phyloP scores from a whole-genome alignment of 495 filamentous ascomycete genomes.

The Aspergillus biplanus region DNA sequence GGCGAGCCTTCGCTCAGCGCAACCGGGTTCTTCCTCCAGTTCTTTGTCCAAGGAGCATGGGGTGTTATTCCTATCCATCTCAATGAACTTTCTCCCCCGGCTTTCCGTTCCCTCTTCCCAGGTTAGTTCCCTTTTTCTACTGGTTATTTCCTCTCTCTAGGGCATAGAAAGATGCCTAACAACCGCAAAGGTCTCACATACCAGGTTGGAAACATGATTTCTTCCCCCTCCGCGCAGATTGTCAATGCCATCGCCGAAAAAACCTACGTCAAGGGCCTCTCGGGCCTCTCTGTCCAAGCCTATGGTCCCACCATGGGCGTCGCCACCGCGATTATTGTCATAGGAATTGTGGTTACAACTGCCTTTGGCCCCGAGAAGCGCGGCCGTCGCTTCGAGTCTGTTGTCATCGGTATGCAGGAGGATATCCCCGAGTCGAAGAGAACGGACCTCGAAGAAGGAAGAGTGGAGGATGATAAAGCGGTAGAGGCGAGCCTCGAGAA shows the following conservation, averaged over 20 bases:
- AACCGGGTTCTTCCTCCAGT: conserved; percentile 75
- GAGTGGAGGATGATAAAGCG: no score
- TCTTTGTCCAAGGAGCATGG: conserved; percentile 79
- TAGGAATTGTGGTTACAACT: conserved; percentile 64
- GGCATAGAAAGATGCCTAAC: conserved; percentile 5
- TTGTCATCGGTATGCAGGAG: conserved; percentile 58
- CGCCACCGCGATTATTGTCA: conserved; percentile 68
- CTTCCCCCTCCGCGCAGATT: conserved; percentile 72
- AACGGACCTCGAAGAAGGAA: conserved; percentile 27
- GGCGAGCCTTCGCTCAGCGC: conserved; percentile 61
- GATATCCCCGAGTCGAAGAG: conserved; percentile 15
- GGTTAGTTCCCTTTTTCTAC: conserved; percentile 21
- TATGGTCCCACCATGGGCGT: conserved; percentile 73
- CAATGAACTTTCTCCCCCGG: conserved; percentile 74
- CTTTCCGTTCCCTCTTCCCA: conserved; percentile 65
- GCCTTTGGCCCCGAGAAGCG: conserved; percentile 62
- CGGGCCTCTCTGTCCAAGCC: conserved; percentile 58
- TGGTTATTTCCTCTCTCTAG: neutral
- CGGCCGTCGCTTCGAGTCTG: conserved; percentile 67
- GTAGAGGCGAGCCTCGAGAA: neutral
- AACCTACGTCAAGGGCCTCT: conserved; percentile 45
- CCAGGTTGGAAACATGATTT: conserved; percentile 78
- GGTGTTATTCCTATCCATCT: conserved; percentile 79
- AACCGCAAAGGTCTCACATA: conserved; percentile 51
- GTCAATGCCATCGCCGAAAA: conserved; percentile 68